Base-by-base conservation (phyloP, 495 filamentous ascomycete genomes). In the Alectoria sarmentosa region DNA sequence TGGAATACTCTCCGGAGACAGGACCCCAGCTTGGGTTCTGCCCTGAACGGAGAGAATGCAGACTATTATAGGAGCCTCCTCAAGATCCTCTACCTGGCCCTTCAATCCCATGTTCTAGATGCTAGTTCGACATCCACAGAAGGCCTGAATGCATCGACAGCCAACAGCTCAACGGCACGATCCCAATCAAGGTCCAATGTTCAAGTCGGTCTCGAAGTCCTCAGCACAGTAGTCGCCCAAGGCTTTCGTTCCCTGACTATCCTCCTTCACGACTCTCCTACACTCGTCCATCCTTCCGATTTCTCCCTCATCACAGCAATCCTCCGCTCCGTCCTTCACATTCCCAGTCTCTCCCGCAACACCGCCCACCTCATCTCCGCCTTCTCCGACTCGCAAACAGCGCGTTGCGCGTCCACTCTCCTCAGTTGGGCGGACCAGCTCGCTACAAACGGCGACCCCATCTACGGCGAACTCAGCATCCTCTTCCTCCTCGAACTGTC, bases 361-460 rank as follows among this genome's bases (percentile, higher is more conserved):
- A 80, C 66, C 79, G 86, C 68, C 26, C 84, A 89, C 64, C 83
- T 92, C 66, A 80, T 86, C 56, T 83, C 83, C 46, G 81, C 88
- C 71, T 84, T 94, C 62, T 73, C 80, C 17, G 80, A 86, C 42
- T 80, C 82, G 61, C 78, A 81, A 62, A 86, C 87, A 4, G 81
- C 86, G n/a, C 87, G 92, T 66, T 87, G 89, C 59, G 92, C 91
- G 0, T 87, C 87, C 21, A 90, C 89, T 17, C 81, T 99, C 58
- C 97, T 95, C 74, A 96, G 90, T 9, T 99, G 95, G 95, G 85
- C 94, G 21, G 90, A 98, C 73, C 85, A 86, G 66, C 81, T 94
- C 52, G 76, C 82, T 7, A 79, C 84, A 44, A 83, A 86, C 60
- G 85, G 87, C 37, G 93, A 98, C 67, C 95, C 94, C n/a, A 78